Base-by-base conservation (phyloP, 805 yeast genomes). In the Yamadazyma phyllophila region DNA sequence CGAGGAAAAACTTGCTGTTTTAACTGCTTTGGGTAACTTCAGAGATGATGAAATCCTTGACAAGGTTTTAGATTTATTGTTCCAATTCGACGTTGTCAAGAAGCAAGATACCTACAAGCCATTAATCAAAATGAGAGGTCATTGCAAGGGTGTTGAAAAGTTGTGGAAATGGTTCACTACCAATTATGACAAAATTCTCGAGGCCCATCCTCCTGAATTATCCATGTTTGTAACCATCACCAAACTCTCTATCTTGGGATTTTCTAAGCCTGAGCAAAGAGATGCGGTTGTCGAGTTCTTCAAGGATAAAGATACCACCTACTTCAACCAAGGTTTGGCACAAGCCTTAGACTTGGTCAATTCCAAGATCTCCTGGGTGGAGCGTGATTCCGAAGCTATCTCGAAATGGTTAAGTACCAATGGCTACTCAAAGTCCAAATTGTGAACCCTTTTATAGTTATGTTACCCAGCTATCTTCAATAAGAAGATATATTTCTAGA, bases 171-270 rank as follows among this genome's bases (percentile, higher is more conserved):
- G 96, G 96, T 59, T 81, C 55, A 74, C 77, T 56, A 57, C 48
- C 11, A 83, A 91, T 65, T 92, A 95, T 92, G 89, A 81, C 46
- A 76, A 71, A 37, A 60, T 92, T 49, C 67, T 68, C 55, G 75
- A 80, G 62, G 71, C 76, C 58, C 77, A 89, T 61, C 96, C 97
- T 42, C 88, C 96, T 12, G 85, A 88, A 10, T 76, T 85, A 52
- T 76, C 89, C 17, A 81, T 90, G 88, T 73, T 92, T 56, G 85
- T 92, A 15, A 73, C 83, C 14, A 82, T 94, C 47, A 85, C 92
- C 33, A 71, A 75, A 27, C 51, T 85, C 30, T 68, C 83, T 39
- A 76, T 87, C 33, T 66, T 81, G 17, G 81, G 85, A 1, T 83
- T 81, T 66, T 76, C 89, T 26, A 77, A 78, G 44, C 62, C 65